phyloP scores from a whole-genome alignment of 2,329 filamentous ascomycete species.

The Xylaria multiplex region DNA sequence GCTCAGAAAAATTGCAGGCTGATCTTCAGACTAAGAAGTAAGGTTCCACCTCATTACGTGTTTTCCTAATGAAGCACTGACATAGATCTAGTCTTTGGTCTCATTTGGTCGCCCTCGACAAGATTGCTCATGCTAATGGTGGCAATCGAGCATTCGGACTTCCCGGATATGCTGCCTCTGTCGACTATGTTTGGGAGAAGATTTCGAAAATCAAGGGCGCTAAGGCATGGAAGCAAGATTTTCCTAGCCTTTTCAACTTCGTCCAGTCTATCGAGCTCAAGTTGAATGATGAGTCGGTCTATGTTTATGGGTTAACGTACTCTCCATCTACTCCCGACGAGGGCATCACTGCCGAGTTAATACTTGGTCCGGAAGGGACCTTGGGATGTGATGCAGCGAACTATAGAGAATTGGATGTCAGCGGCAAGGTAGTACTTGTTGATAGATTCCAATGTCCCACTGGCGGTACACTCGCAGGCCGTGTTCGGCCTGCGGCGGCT shows the following conservation, averaged over 20 bases:
- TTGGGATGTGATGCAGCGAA: slow-evolving; percentile 12
- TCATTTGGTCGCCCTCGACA: slow-evolving; percentile 24
- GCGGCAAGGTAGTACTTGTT: slow-evolving; percentile 25
- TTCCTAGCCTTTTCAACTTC: slow-evolving; percentile 25
- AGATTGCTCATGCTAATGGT: slow-evolving; percentile 23
- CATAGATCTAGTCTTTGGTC: slow-evolving; percentile 18
- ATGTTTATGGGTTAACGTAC: slow-evolving; percentile 28
- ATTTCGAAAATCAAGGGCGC: slow-evolving; percentile 23
- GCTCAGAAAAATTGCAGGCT: slow-evolving; percentile 15
- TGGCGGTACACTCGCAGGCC: slow-evolving; percentile 29
- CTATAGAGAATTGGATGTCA: slow-evolving; percentile 5
- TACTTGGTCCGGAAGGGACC: slow-evolving; percentile 24
- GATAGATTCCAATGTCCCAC: slow-evolving; percentile 25
- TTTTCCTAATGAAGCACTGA: not conserved
- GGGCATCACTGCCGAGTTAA: slow-evolving; percentile 21
- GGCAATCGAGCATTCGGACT: slow-evolving; percentile 31
- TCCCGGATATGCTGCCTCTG: slow-evolving; percentile 29
- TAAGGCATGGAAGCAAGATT: slow-evolving; percentile 31
- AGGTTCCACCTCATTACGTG: not conserved
- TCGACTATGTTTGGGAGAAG: slow-evolving; percentile 26
- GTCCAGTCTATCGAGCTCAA: slow-evolving; percentile 30
- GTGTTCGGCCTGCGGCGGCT: slow-evolving; percentile 27
- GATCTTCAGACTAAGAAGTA: slow-evolving; percentile 17
- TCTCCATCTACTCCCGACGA: slow-evolving; percentile 26
- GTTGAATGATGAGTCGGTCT: slow-evolving; percentile 21